phyloP scores from a whole-genome alignment of 768 basidiomycete genomes.

The Lactarius trivialis region DNA sequence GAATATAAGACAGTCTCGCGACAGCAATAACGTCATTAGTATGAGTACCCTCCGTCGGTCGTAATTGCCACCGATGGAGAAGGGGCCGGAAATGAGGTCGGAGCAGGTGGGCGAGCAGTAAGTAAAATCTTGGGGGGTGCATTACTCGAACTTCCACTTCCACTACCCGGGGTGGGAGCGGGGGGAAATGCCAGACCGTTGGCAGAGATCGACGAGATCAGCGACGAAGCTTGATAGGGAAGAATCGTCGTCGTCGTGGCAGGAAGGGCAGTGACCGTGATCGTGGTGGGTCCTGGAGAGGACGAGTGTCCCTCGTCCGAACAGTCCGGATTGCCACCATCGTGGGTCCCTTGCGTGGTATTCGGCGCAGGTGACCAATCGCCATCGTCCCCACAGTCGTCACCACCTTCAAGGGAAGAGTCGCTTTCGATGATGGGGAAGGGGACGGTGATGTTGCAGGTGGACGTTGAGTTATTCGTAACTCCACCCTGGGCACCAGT shows the following conservation, averaged over 20 bases:
- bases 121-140: conserved; percentile 6
- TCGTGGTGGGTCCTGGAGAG: conserved; percentile 28
- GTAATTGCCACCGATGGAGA: not conserved
- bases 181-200: conserved; percentile 30
- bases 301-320: not conserved
- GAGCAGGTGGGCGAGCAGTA: not conserved
- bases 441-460: conserved; percentile 19
- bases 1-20: not conserved
- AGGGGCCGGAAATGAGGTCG: not conserved
- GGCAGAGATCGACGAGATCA: not conserved
- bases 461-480: conserved; percentile 27
- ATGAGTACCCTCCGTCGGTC: not conserved
- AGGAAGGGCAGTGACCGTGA: conserved; percentile 28
- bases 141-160: not conserved
- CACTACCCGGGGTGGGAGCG: conserved; percentile 27
- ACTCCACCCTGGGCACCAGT: conserved; percentile 43
- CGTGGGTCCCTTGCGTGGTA: conserved; percentile 4
- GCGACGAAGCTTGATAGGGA: conserved; percentile 36
- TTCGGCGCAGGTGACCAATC: not conserved
- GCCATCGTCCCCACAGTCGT: not conserved
- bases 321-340: conserved; percentile 1
- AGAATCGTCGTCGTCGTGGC: conserved; percentile 39
- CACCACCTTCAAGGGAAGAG: not conserved
- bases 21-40: not conserved
- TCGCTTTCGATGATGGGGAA: conserved; percentile 20